Evolutionary conservation across 768 basidiomycete genomes (phyloP).

Genomic region (Trametes cinnabarina): DNA sequence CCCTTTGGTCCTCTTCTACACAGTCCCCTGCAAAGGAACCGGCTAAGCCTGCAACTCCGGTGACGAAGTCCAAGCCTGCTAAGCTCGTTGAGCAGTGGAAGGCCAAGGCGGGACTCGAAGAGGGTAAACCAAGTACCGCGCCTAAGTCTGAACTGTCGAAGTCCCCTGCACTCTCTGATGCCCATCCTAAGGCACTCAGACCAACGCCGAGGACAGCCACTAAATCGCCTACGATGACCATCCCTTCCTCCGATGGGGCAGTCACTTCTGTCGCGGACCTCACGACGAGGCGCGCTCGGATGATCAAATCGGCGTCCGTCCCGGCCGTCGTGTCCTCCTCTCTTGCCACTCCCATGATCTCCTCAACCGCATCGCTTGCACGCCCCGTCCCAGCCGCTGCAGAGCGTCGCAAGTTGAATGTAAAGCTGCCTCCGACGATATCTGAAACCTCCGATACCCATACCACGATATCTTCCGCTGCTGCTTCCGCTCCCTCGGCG

Average conservation of each 20-base stretch:
- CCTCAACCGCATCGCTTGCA: conserved; percentile 74
- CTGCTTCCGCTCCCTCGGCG: neutral
- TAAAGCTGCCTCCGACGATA: conserved; percentile 38
- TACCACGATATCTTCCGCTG: neutral
- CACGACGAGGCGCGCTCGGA: conserved; percentile 29
- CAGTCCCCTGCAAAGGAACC: conserved; percentile 10
- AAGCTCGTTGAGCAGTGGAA: conserved; percentile 12
- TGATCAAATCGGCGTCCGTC: conserved; percentile 62
- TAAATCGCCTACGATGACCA: conserved; percentile 19
- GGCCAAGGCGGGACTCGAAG: neutral
- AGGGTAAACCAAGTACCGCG: neutral
- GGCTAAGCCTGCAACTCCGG: neutral
- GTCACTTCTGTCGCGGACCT: conserved; percentile 16
- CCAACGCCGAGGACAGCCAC: conserved; percentile 13
- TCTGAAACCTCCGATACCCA: conserved; percentile 1
- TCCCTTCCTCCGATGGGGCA: neutral
- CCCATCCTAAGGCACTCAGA: conserved; percentile 6
- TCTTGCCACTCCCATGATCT: conserved; percentile 68
- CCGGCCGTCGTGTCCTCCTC: conserved; percentile 71
- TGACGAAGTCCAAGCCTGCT: conserved; percentile 9
- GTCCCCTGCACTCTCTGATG: neutral
- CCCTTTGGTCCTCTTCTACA: conserved; percentile 60
- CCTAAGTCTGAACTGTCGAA: conserved; percentile 8
- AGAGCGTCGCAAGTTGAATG: conserved; percentile 23
- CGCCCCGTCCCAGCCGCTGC: conserved; percentile 36